Percentiles rank a stretch among this genome's conserved stretches.
phyloP scores from a whole-genome alignment of 805 yeast species.

The Metschnikowia dekortorum region DNA sequence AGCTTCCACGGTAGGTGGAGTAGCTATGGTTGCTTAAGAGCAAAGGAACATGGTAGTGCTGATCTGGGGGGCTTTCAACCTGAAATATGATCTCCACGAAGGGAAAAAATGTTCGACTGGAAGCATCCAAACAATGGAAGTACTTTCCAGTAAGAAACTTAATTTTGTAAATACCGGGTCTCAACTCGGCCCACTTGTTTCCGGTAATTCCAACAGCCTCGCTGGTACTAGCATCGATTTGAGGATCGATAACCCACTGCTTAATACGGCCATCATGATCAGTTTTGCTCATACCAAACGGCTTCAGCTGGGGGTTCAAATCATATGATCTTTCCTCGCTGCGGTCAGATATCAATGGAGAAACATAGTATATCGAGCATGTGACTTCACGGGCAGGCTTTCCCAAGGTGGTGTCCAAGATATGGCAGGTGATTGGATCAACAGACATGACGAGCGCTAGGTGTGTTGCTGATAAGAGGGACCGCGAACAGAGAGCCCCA shows the following conservation, averaged over 20 bases:
- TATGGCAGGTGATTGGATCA: conserved; percentile 80
- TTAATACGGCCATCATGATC: conserved; percentile 78
- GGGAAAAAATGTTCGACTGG: conserved; percentile 69
- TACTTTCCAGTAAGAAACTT: conserved; percentile 73
- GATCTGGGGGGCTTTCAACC: conserved; percentile 61
- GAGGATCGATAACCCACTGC: conserved; percentile 55
- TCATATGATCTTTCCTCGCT: conserved; percentile 27
- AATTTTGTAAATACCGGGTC: conserved; percentile 68
- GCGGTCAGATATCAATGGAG: conserved; percentile 21
- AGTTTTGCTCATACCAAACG: conserved; percentile 68
- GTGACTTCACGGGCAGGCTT: conserved; percentile 75
- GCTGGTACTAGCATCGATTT: conserved; percentile 11
- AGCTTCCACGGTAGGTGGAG: conserved; percentile 87
- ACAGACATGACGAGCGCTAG: conserved; percentile 20
- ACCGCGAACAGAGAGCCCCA: not conserved
- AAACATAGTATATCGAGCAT: conserved; percentile 52
- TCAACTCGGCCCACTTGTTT: conserved; percentile 43
- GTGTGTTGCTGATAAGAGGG: not conserved
- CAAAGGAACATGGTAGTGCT: conserved; percentile 88
- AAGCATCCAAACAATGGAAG: conserved; percentile 33
- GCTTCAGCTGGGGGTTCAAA: conserved; percentile 20
- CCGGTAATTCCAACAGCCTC: conserved; percentile 26
- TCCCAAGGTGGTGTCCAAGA: conserved; percentile 80
- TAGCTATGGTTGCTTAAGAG: conserved; percentile 81
- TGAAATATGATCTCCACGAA: conserved; percentile 76